Percentiles rank a stretch among this genome's conserved stretches.
Conservation (phyloP, 768 basidiomycete species). For the Hirschioporus abietinus region DNA sequence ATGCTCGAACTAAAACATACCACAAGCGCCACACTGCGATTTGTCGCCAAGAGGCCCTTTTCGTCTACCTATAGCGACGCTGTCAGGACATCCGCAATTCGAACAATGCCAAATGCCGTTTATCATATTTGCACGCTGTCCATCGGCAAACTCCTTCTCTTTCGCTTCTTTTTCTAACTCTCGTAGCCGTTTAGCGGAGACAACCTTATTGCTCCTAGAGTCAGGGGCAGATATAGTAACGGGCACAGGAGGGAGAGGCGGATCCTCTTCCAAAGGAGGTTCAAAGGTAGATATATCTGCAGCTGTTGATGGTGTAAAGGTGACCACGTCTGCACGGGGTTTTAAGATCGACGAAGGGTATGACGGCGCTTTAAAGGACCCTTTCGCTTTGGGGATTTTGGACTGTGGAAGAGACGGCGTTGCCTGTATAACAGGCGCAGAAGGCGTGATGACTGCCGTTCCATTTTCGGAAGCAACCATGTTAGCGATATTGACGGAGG, state of each 20-base stretch:
- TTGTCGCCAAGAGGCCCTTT: conserved; percentile 90
- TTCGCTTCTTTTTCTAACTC: conserved; percentile 80
- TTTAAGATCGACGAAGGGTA: conserved; percentile 50
- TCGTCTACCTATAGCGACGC: conserved; percentile 75
- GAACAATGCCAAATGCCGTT: conserved; percentile 93
- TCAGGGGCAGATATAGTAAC: conserved; percentile 34
- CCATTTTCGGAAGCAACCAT: conserved; percentile 93
- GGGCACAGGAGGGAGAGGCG: conserved; percentile 37
- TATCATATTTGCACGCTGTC: conserved; percentile 76
- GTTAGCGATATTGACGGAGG: conserved; percentile 79
- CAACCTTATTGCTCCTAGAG: conserved; percentile 38
- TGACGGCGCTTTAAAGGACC: conserved; percentile 68
- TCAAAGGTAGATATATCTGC: conserved; percentile 53
- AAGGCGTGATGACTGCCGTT: conserved; percentile 41
- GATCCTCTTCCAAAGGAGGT: conserved; percentile 57
- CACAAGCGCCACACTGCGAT: conserved; percentile 88
- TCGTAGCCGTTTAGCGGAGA: conserved; percentile 59
- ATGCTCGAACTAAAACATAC: conserved; percentile 41
- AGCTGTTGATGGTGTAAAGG: conserved; percentile 65
- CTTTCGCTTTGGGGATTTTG: conserved; percentile 67
- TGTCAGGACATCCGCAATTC: conserved; percentile 89
- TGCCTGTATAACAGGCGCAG: conserved; percentile 26
- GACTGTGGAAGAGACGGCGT: conserved; percentile 29
- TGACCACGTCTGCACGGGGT: conserved; percentile 52
- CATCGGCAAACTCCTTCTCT: conserved; percentile 77